A percentile compares a stretch with the other conserved stretches of the same genome.
Conservation (phyloP, 495 filamentous ascomycete genomes). For the Penicillium tannophilum region DNA sequence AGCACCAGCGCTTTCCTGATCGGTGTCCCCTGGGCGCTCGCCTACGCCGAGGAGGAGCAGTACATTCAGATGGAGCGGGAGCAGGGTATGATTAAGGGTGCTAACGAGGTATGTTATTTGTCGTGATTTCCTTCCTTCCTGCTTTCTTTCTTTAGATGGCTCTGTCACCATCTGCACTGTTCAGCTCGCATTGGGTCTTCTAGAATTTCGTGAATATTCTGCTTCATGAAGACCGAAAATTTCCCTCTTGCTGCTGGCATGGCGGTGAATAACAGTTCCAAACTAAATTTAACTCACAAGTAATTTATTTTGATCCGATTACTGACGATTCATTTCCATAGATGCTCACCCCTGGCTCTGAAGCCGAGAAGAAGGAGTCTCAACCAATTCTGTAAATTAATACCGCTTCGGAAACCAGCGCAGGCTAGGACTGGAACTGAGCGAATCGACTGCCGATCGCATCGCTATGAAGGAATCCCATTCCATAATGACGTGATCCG, state of each 20-base stretch:
- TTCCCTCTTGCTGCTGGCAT: not conserved
- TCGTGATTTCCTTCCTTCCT: not conserved
- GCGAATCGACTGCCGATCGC: constrained; percentile 9
- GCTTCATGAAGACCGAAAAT: not conserved
- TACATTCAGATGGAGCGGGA: constrained; percentile 95
- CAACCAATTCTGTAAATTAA: constrained; percentile 48
- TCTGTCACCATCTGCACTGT: not conserved
- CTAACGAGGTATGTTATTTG: constrained; percentile 59
- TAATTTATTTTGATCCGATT: not conserved
- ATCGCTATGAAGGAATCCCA: not conserved
- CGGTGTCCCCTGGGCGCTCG: constrained; percentile 89
- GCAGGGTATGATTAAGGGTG: constrained; percentile 90
- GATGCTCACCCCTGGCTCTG: constrained; percentile 51
- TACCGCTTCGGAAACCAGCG: constrained; percentile 24
- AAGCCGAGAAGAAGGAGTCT: constrained; percentile 37
- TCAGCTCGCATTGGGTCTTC: not conserved
- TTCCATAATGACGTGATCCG: not conserved
- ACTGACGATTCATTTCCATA: constrained; percentile 24
- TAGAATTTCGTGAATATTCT: not conserved
- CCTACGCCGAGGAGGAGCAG: constrained; percentile 93
- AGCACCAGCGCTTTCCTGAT: constrained; percentile 85
- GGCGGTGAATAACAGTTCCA: too few relatives aligned
- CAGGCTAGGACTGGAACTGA: constrained; percentile 9
- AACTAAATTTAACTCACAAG: not conserved
- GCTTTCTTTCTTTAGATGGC: not conserved